Base-by-base conservation (phyloP, 495 filamentous ascomycete genomes). In the Podospora bellae-mahoneyi region DNA sequence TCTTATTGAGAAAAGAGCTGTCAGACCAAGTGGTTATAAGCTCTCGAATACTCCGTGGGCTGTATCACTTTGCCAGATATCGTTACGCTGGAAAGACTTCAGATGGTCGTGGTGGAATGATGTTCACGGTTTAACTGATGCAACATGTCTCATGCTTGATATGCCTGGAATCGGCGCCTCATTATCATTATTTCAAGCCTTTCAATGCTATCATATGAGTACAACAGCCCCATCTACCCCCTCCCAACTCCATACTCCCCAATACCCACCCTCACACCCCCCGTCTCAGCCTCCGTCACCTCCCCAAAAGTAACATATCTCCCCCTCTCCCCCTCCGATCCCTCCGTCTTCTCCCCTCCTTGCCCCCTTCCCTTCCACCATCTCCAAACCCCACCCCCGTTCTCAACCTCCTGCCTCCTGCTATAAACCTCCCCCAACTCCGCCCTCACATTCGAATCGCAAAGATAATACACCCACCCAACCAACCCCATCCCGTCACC, bases 391-490 rank as follows among this genome's bases (percentile, higher is more conserved):
- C 18, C 55, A 10, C 55, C 55, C 23, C 13, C 19, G 4, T 6
- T 20, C n/a, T 23, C 55, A 6, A 19, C 18, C 39, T 58, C 55
- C n/a, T 58, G 6, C 55, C 18, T 7, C 23, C 55, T 58, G 4
- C n/a, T 58, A 58, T 19, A 58, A 58, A 58, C 55, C 7, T 7
- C n/a, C n/a, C 6, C 55, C 13, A 58, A 10, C 6, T 19, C n/a
- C 6, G 3, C 55, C 55, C n/a, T 20, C n/a, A 58, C 7, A 5
- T 58, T 20, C 3, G 55, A 58, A 58, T 58, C 55, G 23, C 55
- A 58, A 19, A 58, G n/a, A 20, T 65, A 58, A 58, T 58, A 58
- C 55, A 58, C 23, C n/a, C n/a, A 7, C n/a, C n/a, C 55, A 5
- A 7, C 55, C 55, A 58, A 20, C n/a, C n/a, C 23, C n/a, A 26